These are phyloP conservation scores for Amanita polypyramis DNA, from an alignment of 768 basidiomycete species.

Conservation along the genomic window DNA sequence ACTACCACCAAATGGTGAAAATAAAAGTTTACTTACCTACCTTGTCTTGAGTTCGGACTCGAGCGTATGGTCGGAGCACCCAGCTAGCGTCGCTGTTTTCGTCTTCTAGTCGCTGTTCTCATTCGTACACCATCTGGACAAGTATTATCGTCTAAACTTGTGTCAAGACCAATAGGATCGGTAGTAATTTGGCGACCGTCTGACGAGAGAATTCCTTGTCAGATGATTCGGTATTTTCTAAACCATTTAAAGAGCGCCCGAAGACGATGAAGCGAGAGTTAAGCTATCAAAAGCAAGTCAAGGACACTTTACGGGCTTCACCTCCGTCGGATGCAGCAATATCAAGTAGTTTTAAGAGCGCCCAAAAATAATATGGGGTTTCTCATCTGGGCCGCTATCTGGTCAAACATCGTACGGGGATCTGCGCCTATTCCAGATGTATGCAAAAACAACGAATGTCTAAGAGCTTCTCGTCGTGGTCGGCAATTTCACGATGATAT, in stretches of 20 bases:
- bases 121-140: background rate
- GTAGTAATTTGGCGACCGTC: background rate
- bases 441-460: no score
- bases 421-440: no score
- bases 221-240: background rate
- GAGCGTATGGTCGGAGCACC: slow-evolving; percentile 5
- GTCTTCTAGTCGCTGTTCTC: slow-evolving; percentile 1
- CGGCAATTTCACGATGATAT: no score
- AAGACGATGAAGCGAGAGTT: no score
- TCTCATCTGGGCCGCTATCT: no score
- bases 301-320: no score
- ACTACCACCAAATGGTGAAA: slow-evolving; percentile 6
- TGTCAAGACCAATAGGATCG: background rate
- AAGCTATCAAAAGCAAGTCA: no score
- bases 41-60: slow-evolving; percentile 7
- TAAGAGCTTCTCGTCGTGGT: no score
- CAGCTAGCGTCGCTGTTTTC: slow-evolving; percentile 7
- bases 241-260: slow-evolving; percentile 12
- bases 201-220: background rate
- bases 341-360: no score
- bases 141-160: background rate
- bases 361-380: no score
- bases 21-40: background rate
- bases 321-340: no score
- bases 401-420: no score